These are phyloP conservation scores for Gorgonomyces haynaldii DNA, from an alignment of 192 early-diverging fungal species.

Conservation along the genomic window DNA sequence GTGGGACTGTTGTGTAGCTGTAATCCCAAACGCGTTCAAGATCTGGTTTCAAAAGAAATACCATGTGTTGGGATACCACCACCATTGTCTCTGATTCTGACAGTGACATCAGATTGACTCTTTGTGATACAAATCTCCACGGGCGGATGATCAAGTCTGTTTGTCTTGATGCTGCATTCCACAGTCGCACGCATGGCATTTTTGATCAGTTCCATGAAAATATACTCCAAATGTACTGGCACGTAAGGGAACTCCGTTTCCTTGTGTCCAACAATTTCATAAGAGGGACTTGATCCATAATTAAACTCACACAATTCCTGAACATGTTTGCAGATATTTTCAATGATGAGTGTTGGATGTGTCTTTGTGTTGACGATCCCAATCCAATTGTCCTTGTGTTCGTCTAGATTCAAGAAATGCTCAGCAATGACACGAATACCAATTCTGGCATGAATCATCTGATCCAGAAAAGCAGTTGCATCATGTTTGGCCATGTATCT, in stretches of 20 bases:
- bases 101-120: conserved; percentile 63
- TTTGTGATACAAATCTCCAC: conserved; percentile 77
- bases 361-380: conserved; percentile 78
- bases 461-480: conserved; percentile 66
- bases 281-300: conserved; percentile 70
- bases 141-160: conserved; percentile 49
- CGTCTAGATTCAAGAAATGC: conserved; percentile 69
- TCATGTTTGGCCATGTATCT: conserved; percentile 69
- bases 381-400: conserved; percentile 50
- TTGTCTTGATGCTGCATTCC: conserved; percentile 41
- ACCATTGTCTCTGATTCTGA: conserved; percentile 83
- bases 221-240: conserved; percentile 87
- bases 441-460: conserved; percentile 81
- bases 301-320: conserved; percentile 83
- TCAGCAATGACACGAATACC: conserved; percentile 87
- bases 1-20: conserved; percentile 78
- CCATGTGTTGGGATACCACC: conserved; percentile 69
- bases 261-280: conserved; percentile 51
- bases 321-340: conserved; percentile 57
- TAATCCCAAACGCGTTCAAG: conserved; percentile 80
- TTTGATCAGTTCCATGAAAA: conserved; percentile 80
- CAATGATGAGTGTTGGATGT: conserved; percentile 53
- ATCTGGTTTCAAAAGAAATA: conserved; percentile 23
- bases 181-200: conserved; percentile 81
- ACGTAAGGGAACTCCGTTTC: conserved; percentile 70